phyloP scores from a whole-genome alignment of 805 yeast genomes.

The Ogataea parapolymorpha region DNA sequence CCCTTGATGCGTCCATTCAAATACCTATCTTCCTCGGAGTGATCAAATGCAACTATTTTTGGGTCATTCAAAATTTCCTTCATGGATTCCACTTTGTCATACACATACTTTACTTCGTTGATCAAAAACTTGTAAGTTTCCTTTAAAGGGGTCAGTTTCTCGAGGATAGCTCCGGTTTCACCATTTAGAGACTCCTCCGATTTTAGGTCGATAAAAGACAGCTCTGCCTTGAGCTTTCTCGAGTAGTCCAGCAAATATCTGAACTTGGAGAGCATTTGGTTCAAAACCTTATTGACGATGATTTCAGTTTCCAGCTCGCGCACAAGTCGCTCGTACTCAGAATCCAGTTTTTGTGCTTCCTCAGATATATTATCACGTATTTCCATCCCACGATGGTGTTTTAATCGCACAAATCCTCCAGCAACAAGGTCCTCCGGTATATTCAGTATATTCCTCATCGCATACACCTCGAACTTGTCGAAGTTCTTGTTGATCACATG shows the following conservation, averaged over 20 bases:
- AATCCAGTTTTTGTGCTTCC: slow-evolving; percentile 17
- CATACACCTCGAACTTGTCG: slow-evolving; percentile 82
- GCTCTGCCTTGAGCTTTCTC: slow-evolving; percentile 6
- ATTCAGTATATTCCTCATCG: slow-evolving; percentile 69
- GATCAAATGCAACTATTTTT: slow-evolving; percentile 7
- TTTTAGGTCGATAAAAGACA: slow-evolving; percentile 14
- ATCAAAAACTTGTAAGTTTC: slow-evolving; percentile 28
- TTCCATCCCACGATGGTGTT: slow-evolving; percentile 61
- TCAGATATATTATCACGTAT: slow-evolving; percentile 16
- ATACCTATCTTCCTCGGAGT: slow-evolving; percentile 20
- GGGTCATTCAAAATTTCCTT: slow-evolving; percentile 12
- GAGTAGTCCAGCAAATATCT: slow-evolving; percentile 35
- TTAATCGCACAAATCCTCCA: slow-evolving; percentile 63
- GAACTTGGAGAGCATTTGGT: slow-evolving; percentile 38
- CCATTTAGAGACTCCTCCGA: neutral
- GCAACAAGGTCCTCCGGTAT: slow-evolving; percentile 64
- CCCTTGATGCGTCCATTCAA: slow-evolving; percentile 17
- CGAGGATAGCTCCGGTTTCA: slow-evolving; percentile 8
- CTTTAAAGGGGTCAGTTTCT: slow-evolving; percentile 24
- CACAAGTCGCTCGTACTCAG: slow-evolving; percentile 30
- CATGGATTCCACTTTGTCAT: slow-evolving; percentile 16
- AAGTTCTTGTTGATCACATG: slow-evolving; percentile 74
- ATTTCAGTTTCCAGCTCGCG: slow-evolving; percentile 43
- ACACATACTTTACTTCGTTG: slow-evolving; percentile 22
- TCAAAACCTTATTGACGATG: slow-evolving; percentile 39